phyloP scores from a whole-genome alignment of 768 basidiomycete genomes.

The Tylopilus sp. region DNA sequence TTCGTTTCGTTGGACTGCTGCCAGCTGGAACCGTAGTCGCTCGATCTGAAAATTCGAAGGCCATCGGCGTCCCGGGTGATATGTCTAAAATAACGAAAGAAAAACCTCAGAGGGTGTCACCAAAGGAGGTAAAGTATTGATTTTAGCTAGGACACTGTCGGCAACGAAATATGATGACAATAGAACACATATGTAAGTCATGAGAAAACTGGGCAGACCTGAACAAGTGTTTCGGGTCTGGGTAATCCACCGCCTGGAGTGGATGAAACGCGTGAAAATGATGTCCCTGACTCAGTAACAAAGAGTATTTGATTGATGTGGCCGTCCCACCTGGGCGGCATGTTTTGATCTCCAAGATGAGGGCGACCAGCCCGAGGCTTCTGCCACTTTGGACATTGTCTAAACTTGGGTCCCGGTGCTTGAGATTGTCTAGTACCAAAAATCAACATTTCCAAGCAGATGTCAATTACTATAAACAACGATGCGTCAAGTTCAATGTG shows the following conservation, averaged over 20 bases:
- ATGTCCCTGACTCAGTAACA: too few species aligned
- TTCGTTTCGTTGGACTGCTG: constrained; percentile 77
- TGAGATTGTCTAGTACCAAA: too few species aligned
- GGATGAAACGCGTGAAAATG: not conserved
- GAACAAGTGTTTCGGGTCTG: constrained; percentile 56
- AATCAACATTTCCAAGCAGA: too few species aligned
- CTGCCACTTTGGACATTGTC: constrained; percentile 12
- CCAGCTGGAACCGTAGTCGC: constrained; percentile 75
- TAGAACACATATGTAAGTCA: not conserved
- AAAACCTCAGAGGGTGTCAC: constrained; percentile 90
- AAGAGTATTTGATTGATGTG: not conserved
- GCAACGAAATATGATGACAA: not conserved
- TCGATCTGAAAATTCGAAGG: constrained; percentile 54
- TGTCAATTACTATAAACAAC: too few species aligned
- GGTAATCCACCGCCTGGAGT: constrained; percentile 65
- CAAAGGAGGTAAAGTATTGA: constrained; percentile 78
- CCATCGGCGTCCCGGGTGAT: constrained; percentile 27
- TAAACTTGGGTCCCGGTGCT: too few species aligned
- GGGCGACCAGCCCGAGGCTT: constrained; percentile 53
- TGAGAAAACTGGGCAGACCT: constrained; percentile 38
- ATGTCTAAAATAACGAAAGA: constrained; percentile 14
- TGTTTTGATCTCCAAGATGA: constrained; percentile 77
- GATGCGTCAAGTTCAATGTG: too few species aligned
- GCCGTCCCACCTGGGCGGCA: constrained; percentile 65
- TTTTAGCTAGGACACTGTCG: constrained; percentile 71